Conservation (phyloP, 441 rosid species). For the Sinapis alba region DNA sequence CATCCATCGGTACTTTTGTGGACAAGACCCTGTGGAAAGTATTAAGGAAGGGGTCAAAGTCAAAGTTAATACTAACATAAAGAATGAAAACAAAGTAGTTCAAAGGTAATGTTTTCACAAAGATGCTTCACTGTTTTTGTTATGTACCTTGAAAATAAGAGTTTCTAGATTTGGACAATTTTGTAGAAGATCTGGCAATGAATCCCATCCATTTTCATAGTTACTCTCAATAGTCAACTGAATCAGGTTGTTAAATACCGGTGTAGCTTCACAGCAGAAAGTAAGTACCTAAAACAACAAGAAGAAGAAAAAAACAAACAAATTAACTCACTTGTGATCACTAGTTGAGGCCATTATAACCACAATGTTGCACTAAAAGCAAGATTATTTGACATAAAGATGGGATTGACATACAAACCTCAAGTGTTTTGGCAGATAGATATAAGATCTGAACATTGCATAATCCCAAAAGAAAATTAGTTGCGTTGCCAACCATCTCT, state of each 20-base stretch:
- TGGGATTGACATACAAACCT: not conserved
- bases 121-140: not conserved
- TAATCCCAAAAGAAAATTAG: not conserved
- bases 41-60: not conserved
- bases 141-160: not conserved
- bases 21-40: constrained; percentile 18
- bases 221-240: not conserved
- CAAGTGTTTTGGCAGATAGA: not conserved
- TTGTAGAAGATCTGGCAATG: not conserved
- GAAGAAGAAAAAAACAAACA: not conserved
- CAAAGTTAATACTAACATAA: not conserved
- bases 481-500: not conserved
- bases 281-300: not conserved
- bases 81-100: not conserved
- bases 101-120: not conserved
- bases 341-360: not conserved
- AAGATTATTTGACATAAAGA: not conserved
- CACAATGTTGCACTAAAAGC: not conserved
- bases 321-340: constrained; percentile 1
- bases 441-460: not conserved
- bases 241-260: not conserved
- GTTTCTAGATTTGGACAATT: not conserved
- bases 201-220: not conserved
- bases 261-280: constrained; percentile 1
- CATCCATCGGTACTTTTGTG: constrained; percentile 10